Percentiles rank a stretch among this genome's conserved stretches.
Evolutionary conservation across 1,284 basidiomycete species (phyloP).

Genomic region (Cryptococcus hybrid): DNA sequence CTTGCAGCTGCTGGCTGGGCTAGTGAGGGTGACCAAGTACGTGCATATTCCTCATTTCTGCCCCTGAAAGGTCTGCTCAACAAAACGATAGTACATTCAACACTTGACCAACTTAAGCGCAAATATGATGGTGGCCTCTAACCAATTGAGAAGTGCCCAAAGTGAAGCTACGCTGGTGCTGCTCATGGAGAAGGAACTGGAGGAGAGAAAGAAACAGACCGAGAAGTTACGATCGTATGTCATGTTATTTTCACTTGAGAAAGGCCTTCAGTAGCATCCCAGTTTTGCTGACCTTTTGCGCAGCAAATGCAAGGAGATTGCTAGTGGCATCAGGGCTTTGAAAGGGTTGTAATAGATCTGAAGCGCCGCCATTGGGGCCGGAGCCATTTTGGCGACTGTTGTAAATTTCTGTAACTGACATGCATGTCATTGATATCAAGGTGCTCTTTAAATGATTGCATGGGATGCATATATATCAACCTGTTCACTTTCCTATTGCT

Average conservation of each 20-base stretch:
- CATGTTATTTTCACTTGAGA: not conserved
- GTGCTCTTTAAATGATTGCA: too few relatives aligned
- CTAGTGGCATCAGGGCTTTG: constrained; percentile 5
- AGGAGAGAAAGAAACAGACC: constrained; percentile 33
- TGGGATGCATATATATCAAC: too few relatives aligned
- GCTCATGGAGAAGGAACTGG: constrained; percentile 45
- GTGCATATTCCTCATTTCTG: not conserved
- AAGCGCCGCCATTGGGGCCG: too few relatives aligned
- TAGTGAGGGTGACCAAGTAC: constrained; percentile 45
- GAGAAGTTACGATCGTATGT: constrained; percentile 29
- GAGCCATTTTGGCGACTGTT: too few relatives aligned
- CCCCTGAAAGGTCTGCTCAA: not conserved
- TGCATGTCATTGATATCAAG: too few relatives aligned
- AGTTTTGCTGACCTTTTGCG: not conserved
- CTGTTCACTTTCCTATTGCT: too few relatives aligned
- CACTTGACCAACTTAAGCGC: constrained; percentile 44
- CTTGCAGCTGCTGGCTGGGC: constrained; percentile 29
- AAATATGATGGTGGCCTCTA: constrained; percentile 45
- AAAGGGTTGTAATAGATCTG: not conserved
- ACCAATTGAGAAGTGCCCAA: constrained; percentile 40
- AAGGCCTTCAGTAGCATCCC: not conserved
- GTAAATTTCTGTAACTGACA: too few relatives aligned
- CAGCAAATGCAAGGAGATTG: constrained; percentile 17
- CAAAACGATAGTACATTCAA: constrained; percentile 38
- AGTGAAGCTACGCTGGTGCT: constrained; percentile 45